A percentile compares a stretch with the other conserved stretches of the same genome.
These are phyloP conservation scores for Trichoderma citrinoviride DNA, from an alignment of 2,329 filamentous ascomycete species.

Conservation along the genomic window DNA sequence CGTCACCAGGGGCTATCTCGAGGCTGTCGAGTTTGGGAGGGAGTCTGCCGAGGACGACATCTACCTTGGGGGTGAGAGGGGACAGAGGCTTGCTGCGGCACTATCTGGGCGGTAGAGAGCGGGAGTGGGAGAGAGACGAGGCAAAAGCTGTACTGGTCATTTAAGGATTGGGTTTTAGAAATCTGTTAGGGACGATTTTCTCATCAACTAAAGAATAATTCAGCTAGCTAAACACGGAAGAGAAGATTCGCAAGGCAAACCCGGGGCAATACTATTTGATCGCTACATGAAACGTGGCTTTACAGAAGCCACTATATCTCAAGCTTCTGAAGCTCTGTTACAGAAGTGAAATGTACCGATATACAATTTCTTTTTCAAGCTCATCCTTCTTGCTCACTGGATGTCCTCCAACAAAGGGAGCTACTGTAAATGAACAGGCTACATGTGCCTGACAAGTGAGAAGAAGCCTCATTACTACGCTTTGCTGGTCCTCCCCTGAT, in stretches of 20 bases:
- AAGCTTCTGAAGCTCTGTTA: background rate
- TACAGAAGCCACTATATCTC: background rate
- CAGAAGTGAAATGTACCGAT: background rate
- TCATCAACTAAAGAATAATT: background rate
- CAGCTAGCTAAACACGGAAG: background rate
- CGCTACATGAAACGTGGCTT: background rate
- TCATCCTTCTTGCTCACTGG: background rate
- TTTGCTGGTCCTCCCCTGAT: slow-evolving; percentile 1
- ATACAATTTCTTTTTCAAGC: background rate
- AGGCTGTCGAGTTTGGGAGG: slow-evolving; percentile 71
- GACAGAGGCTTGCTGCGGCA: slow-evolving; percentile 49
- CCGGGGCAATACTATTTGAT: background rate
- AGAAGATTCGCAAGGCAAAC: background rate
- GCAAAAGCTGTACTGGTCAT: background rate
- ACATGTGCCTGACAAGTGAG: background rate
- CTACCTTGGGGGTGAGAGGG: slow-evolving; percentile 59
- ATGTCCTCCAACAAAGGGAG: background rate
- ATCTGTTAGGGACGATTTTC: background rate
- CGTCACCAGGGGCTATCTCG: slow-evolving; percentile 77
- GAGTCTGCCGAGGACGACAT: slow-evolving; percentile 58
- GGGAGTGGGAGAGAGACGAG: background rate
- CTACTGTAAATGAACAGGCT: background rate
- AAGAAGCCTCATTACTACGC: background rate
- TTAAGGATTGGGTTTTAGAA: background rate
- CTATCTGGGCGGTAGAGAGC: slow-evolving; percentile 30